These are phyloP conservation scores for Neonectria sp. DNA, from an alignment of 2,329 filamentous ascomycete species.

Conservation along the genomic window DNA sequence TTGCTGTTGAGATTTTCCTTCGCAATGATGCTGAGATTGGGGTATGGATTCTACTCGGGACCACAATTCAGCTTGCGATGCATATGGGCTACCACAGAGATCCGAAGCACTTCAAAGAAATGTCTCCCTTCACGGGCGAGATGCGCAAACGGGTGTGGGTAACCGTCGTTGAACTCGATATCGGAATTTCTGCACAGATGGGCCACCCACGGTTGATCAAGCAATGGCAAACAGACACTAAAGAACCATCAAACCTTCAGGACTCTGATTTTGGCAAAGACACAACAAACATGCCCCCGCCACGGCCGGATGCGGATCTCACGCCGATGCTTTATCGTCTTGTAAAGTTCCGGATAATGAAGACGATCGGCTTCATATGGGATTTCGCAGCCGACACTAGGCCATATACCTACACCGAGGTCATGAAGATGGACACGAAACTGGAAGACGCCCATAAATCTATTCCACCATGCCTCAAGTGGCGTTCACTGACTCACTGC, in stretches of 20 bases:
- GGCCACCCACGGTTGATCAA: slow-evolving; percentile 62
- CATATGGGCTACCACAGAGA: slow-evolving; percentile 63
- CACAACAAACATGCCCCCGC: slow-evolving; percentile 54
- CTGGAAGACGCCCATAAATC: slow-evolving; percentile 48
- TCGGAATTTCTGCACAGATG: slow-evolving; percentile 60
- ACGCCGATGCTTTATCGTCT: slow-evolving; percentile 47
- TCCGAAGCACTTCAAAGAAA: slow-evolving; percentile 55
- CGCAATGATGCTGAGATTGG: slow-evolving; percentile 51
- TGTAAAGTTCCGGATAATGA: slow-evolving; percentile 45
- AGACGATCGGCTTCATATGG: slow-evolving; percentile 43
- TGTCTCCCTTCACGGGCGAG: slow-evolving; percentile 57
- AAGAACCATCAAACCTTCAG: slow-evolving; percentile 59
- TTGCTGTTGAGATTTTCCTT: slow-evolving; percentile 50
- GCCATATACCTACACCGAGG: slow-evolving; percentile 48
- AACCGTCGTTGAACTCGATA: slow-evolving; percentile 57
- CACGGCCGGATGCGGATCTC: slow-evolving; percentile 48
- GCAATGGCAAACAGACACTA: slow-evolving; percentile 57
- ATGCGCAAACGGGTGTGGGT: slow-evolving; percentile 63
- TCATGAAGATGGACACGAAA: slow-evolving; percentile 51
- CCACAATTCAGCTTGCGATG: slow-evolving; percentile 53
- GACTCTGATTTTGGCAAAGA: slow-evolving; percentile 59
- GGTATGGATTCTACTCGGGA: slow-evolving; percentile 54
- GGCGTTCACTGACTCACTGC: slow-evolving; percentile 54
- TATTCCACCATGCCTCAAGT: slow-evolving; percentile 53
- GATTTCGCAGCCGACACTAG: slow-evolving; percentile 15